phyloP scores from a whole-genome alignment of 2,329 filamentous ascomycete species.

The Fusarium annulatum region DNA sequence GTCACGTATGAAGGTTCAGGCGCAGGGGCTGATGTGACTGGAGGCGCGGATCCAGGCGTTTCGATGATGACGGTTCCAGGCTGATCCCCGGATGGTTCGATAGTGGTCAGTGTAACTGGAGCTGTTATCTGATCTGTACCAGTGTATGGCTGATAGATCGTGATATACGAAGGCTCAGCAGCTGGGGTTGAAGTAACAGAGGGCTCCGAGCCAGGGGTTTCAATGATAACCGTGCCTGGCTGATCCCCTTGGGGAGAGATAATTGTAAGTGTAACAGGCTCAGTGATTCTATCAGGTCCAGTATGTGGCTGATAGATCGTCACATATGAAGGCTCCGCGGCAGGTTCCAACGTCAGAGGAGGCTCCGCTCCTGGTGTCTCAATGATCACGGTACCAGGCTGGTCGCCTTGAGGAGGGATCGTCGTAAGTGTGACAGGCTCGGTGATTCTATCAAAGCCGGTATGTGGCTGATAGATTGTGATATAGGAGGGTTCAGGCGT shows the following conservation, averaged over 20 bases:
- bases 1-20: constrained; percentile 8
- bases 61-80: constrained; percentile 18
- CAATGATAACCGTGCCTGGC: constrained; percentile 18
- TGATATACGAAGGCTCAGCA: constrained; percentile 2
- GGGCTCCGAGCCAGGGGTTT: constrained; percentile 4
- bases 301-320: constrained; percentile 3
- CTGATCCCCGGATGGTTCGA: neutral
- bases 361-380: constrained; percentile 11
- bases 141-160: neutral
- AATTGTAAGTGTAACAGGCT: neutral
- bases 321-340: constrained; percentile 5
- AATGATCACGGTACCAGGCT: constrained; percentile 20
- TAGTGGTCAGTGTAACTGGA: constrained; percentile 4
- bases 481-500: neutral
- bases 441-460: constrained; percentile 1
- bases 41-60: neutral
- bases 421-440: constrained; percentile 3
- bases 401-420: neutral
- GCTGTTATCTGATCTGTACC: neutral
- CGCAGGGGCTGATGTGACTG: neutral
- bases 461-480: constrained; percentile 13
- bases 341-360: neutral
- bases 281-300: neutral
- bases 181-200: neutral
- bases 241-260: constrained; percentile 1